A percentile compares a stretch with the other conserved stretches of the same genome.
Evolutionary conservation across 169 alveolate species (phyloP).

Genomic region (Cystoisospora suis): DNA sequence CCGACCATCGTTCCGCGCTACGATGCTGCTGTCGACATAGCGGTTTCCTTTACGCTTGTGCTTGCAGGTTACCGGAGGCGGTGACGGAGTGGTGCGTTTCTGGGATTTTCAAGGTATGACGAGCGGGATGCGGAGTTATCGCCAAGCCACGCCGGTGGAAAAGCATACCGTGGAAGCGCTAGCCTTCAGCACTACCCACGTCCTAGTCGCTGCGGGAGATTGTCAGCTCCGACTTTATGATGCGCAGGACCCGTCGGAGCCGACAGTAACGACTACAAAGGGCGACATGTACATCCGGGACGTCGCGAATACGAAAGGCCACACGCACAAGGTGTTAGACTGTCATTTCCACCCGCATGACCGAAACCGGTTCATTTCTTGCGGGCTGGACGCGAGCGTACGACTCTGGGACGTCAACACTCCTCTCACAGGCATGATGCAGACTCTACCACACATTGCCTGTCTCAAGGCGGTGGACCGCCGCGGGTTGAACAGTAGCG

Average conservation of each 20-base stretch:
- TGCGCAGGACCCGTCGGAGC: constrained; percentile 4
- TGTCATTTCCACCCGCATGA: constrained; percentile 50
- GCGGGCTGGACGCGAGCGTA: constrained; percentile 58
- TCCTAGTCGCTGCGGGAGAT: constrained; percentile 36
- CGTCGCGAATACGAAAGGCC: constrained; percentile 61
- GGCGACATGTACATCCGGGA: constrained; percentile 68
- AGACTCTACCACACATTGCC: constrained; percentile 38
- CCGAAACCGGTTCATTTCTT: background rate
- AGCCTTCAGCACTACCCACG: constrained; percentile 8
- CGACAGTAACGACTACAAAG: constrained; percentile 24
- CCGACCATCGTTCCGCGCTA: too few relatives aligned
- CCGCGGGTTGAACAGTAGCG: constrained; percentile 57
- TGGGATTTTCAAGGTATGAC: constrained; percentile 8
- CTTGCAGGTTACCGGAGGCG: constrained; percentile 27
- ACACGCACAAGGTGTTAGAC: constrained; percentile 61
- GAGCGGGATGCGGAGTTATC: background rate
- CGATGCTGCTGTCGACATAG: too few relatives aligned
- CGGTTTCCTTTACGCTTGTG: background rate
- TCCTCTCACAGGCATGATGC: constrained; percentile 47
- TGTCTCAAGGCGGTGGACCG: constrained; percentile 61
- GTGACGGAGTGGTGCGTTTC: constrained; percentile 42
- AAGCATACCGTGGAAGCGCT: background rate
- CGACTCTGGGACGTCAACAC: constrained; percentile 65
- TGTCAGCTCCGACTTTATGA: constrained; percentile 19
- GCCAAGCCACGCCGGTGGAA: background rate